These are phyloP conservation scores for Rhododendron williamsianum DNA, from an alignment of 148 eudicot species.

Conservation along the genomic window DNA sequence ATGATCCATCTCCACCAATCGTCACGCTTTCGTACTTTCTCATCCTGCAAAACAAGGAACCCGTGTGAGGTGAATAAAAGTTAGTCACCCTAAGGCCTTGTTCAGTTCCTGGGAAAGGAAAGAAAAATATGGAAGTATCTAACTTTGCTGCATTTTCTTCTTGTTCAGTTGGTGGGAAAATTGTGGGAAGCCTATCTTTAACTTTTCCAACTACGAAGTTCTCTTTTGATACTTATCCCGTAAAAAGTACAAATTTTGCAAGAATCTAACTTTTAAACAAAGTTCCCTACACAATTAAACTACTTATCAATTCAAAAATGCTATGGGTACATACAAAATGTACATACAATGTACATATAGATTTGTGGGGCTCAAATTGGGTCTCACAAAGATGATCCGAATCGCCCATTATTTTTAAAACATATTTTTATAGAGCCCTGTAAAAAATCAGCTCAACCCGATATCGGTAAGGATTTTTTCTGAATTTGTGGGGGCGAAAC, in stretches of 20 bases:
- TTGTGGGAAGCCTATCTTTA: background rate
- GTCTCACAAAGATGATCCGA: too few species aligned
- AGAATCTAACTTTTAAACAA: background rate
- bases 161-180: background rate
- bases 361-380: too few species aligned
- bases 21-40: conserved; percentile 55
- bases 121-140: background rate
- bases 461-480: too few species aligned
- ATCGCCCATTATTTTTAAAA: too few species aligned
- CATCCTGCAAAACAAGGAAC: conserved; percentile 42
- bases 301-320: too few species aligned
- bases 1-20: conserved; percentile 69
- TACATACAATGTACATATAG: too few species aligned
- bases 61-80: background rate
- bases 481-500: too few species aligned
- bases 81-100: background rate
- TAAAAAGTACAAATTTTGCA: background rate
- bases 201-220: background rate
- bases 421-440: too few species aligned
- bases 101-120: background rate
- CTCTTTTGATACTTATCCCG: background rate
- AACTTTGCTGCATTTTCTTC: background rate
- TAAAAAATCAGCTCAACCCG: too few species aligned
- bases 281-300: background rate
- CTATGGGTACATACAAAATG: too few species aligned